These are phyloP conservation scores for Marchantia polymorpha DNA, from an alignment of 225 moss, liverwort and hornwort genomes.

Conservation along the genomic window DNA sequence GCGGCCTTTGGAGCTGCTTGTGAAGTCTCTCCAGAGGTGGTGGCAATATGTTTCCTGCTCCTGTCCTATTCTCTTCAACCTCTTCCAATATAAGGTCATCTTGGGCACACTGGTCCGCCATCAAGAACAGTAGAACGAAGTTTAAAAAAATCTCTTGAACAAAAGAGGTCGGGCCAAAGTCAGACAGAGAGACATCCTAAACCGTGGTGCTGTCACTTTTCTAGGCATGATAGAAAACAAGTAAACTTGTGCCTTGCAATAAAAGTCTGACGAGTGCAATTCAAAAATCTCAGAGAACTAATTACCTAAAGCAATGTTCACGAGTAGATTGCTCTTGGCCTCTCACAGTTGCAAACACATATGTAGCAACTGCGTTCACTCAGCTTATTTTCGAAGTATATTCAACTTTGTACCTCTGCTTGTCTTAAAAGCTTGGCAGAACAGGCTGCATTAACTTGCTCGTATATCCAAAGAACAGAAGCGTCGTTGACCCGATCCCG, in stretches of 20 bases:
- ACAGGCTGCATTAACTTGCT: constrained; percentile 76
- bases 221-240: neutral
- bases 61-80: constrained; percentile 52
- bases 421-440: constrained; percentile 61
- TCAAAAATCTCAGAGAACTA: too few relatives aligned
- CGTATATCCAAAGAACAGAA: constrained; percentile 62
- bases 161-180: neutral
- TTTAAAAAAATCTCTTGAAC: too few relatives aligned
- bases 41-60: constrained; percentile 51
- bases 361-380: too few relatives aligned
- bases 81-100: constrained; percentile 70
- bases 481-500: constrained; percentile 43
- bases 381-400: too few relatives aligned
- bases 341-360: too few relatives aligned
- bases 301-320: too few relatives aligned
- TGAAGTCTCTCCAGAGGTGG: constrained; percentile 79
- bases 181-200: neutral
- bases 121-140: neutral
- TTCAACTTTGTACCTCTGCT: constrained; percentile 63
- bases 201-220: neutral
- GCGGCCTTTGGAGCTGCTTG: constrained; percentile 66
- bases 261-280: neutral
- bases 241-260: neutral
- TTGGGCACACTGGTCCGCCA: constrained; percentile 60
- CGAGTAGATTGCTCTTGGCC: too few relatives aligned